Evolutionary conservation across 352 stramenopile genomes (phyloP).

Genomic region (Blastocystis sp.): DNA sequence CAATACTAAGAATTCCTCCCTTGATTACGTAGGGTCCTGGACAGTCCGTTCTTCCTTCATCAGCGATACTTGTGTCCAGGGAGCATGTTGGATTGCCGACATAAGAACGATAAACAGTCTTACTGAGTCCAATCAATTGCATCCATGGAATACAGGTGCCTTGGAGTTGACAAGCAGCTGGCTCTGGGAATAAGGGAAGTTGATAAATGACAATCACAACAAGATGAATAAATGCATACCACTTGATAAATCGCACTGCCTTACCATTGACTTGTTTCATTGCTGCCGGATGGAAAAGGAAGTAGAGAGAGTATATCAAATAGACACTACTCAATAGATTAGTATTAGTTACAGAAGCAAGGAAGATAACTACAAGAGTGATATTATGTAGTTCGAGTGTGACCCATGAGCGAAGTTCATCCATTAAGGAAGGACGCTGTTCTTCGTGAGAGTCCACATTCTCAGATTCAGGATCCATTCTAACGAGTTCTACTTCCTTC

Average conservation of each 20-base stretch:
- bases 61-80: background rate
- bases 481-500: background rate
- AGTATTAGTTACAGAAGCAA: conserved; percentile 34
- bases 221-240: conserved; percentile 49
- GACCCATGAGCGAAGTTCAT: background rate
- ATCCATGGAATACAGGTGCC: background rate
- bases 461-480: background rate
- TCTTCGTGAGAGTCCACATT: background rate
- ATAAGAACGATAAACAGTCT: conserved; percentile 42
- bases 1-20: conserved; percentile 43
- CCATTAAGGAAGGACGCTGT: background rate
- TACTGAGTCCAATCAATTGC: conserved; percentile 37
- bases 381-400: conserved; percentile 49
- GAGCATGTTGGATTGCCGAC: conserved; percentile 16
- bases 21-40: conserved; percentile 20
- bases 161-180: background rate
- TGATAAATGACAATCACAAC: conserved; percentile 36
- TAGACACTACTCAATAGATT: conserved; percentile 50
- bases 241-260: conserved; percentile 36
- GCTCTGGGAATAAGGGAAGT: conserved; percentile 35
- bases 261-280: conserved; percentile 52
- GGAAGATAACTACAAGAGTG: conserved; percentile 58
- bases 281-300: conserved; percentile 13
- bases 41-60: background rate
- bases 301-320: conserved; percentile 9